Evolutionary conservation across 306 rosid genomes (phyloP), one percentile per base, ranked within the genome.

Genomic region (Betula pendula): DNA sequence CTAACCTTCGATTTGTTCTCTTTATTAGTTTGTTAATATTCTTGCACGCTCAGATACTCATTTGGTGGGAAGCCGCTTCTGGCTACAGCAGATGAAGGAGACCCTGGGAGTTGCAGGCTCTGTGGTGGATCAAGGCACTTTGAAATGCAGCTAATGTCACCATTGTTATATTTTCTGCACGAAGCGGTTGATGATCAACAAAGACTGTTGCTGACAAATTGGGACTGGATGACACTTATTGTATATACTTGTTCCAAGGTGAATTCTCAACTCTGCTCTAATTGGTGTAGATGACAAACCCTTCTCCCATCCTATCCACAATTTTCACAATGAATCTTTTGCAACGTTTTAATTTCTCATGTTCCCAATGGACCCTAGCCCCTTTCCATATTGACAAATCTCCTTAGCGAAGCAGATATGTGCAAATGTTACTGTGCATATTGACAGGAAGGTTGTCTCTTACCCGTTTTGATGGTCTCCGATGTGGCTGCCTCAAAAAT

Each of bases 141-240:
- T 79, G 98, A 94, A 82, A 77, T 92, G 96, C 97, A 94, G 81
- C 83, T 92, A 42, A 94, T 94, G 98, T 84, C 98, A 29, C 94
- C 94, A 24, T 55, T 94, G 80, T 80, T 90, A 50, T 94, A 89
- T 81, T 94, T 87, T 84, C 85, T 94, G 43, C 92, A 74, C 42
- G 96, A 89, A 84, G 93, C 90, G 29, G 90, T 87, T 22, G 90
- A 75, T 56, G 90, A 80, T 76, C 42, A 72, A 56, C 89, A 79
- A 74, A 84, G 86, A 73, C 81, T 68, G 44, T 43, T 75, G 65
- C 38, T 94, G 66, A 92, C 84, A 75, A 85, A 84, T 77, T 94
- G 98, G 98, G 89, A 89, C 74, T 94, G 97, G 97, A 89, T 94
- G 93, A 90, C 98, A 71, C 88, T 94, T 12, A 17, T 82, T 17